These are phyloP conservation scores for Monosporascus sp. DNA, from an alignment of 2,329 filamentous ascomycete species.

Conservation along the genomic window DNA sequence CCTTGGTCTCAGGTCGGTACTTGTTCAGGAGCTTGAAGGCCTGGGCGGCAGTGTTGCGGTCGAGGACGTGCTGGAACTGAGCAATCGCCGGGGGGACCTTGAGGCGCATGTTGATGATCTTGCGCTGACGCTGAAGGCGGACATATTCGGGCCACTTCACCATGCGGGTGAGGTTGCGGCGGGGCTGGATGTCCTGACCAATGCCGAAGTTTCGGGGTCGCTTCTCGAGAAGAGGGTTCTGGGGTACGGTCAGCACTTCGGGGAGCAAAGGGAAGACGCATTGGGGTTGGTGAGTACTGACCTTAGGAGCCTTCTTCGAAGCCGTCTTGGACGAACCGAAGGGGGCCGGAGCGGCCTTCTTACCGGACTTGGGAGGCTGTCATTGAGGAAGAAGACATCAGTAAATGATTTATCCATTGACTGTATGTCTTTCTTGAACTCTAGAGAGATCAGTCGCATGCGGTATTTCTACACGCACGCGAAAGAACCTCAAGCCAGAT, in stretches of 20 bases:
- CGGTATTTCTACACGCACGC: conserved; percentile 46
- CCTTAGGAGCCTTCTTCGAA: conserved; percentile 94
- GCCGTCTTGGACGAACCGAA: conserved; percentile 91
- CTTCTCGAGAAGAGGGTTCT: conserved; percentile 99
- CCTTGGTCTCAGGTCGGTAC: conserved; percentile 98
- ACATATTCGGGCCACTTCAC: conserved; percentile 99
- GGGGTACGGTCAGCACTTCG: conserved; percentile 15
- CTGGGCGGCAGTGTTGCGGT: conserved; percentile 95
- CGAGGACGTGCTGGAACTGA: conserved; percentile 96
- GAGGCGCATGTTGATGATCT: conserved; percentile 97
- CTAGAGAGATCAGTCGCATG: conserved; percentile 66
- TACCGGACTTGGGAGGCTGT: conserved; percentile 98
- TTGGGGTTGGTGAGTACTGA: conserved; percentile 43
- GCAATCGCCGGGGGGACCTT: conserved; percentile 97
- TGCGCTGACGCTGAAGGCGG: conserved; percentile 86
- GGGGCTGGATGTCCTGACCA: conserved; percentile 97
- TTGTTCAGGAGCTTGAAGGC: conserved; percentile 99
- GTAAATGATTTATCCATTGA: conserved; percentile 65
- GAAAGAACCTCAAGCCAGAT: conserved; percentile 57
- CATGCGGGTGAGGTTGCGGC: conserved; percentile 94
- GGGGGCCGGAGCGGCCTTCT: conserved; percentile 96
- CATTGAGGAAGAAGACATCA: conserved; percentile 99
- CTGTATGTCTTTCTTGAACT: conserved; percentile 78
- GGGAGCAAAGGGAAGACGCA: not conserved
- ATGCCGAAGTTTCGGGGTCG: conserved; percentile 96